Percentiles rank a stretch among this genome's conserved stretches.
Evolutionary conservation across 805 yeast genomes (phyloP).

Genomic region (Starmerella khaoyaiensis): DNA sequence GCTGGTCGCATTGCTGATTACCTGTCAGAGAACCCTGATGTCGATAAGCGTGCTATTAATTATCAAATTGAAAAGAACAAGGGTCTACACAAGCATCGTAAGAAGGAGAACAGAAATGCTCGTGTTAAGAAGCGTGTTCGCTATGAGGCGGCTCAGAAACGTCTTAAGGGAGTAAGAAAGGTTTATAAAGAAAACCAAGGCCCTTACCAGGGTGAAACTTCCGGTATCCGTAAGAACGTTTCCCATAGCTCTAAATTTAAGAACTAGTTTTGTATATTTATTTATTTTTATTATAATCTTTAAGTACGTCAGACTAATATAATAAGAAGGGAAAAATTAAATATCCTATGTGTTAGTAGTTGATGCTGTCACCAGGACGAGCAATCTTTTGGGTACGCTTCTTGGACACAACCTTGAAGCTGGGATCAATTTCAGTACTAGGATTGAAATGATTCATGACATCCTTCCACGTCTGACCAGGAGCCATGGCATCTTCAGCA

Average conservation of each 20-base stretch:
- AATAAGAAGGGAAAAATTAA: background rate
- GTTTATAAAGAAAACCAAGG: constrained; percentile 67
- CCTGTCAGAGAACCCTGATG: constrained; percentile 50
- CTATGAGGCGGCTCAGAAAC: constrained; percentile 90
- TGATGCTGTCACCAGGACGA: constrained; percentile 16
- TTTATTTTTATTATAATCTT: too few relatives aligned
- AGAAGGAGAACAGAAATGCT: constrained; percentile 87
- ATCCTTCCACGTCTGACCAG: constrained; percentile 54
- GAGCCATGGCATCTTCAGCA: constrained; percentile 45
- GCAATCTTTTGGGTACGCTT: constrained; percentile 28
- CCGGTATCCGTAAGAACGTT: constrained; percentile 92
- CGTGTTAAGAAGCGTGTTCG: constrained; percentile 97
- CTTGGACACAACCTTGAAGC: constrained; percentile 51
- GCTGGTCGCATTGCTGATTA: constrained; percentile 72
- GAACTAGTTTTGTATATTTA: constrained; percentile 5
- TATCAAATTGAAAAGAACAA: constrained; percentile 92
- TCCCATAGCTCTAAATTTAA: constrained; percentile 66
- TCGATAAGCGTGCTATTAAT: constrained; percentile 88
- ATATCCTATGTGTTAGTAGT: background rate
- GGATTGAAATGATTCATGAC: constrained; percentile 38
- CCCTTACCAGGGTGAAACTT: constrained; percentile 84
- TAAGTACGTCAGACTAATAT: too few relatives aligned
- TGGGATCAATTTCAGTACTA: constrained; percentile 29
- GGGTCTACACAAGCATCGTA: constrained; percentile 86
- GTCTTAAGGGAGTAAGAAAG: constrained; percentile 76